A percentile compares a stretch with the other conserved stretches of the same genome.
Conservation (phyloP, 169 alveolate genomes). For the Cryptosporidium felis region DNA sequence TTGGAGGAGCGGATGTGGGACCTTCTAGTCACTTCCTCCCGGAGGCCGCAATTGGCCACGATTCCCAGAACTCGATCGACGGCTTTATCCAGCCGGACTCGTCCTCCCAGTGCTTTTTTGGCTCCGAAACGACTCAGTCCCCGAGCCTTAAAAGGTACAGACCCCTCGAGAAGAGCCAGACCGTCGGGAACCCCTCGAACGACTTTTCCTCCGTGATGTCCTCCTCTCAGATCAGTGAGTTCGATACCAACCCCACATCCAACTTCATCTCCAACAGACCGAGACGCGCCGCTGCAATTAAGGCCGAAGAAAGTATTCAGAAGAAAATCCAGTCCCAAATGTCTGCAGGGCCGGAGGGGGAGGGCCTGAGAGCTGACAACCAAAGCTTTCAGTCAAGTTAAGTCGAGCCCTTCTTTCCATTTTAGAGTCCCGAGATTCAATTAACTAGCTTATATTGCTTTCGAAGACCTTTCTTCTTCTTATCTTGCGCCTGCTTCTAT, state of each 20-base stretch:
- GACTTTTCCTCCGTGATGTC: neutral
- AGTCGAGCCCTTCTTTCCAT: too few relatives aligned
- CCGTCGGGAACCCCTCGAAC: neutral
- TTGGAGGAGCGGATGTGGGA: too few relatives aligned
- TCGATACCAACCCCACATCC: neutral
- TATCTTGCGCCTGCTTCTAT: too few relatives aligned
- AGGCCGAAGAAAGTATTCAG: conserved; percentile 62
- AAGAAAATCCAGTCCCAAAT: conserved; percentile 53
- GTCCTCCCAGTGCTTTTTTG: neutral
- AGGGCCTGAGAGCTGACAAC: too few relatives aligned
- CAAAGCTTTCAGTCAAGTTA: too few relatives aligned
- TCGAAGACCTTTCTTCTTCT: too few relatives aligned
- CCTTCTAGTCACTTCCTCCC: too few relatives aligned
- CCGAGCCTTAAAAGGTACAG: conserved; percentile 2
- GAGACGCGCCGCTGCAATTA: conserved; percentile 65
- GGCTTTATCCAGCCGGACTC: neutral
- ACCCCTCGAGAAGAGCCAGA: conserved; percentile 4
- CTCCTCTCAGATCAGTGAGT: neutral
- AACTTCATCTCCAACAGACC: conserved; percentile 15
- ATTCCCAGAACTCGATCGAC: too few relatives aligned
- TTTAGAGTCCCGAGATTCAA: too few relatives aligned
- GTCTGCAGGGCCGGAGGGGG: too few relatives aligned
- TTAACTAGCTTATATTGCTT: too few relatives aligned
- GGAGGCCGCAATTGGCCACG: too few relatives aligned
- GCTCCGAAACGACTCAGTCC: neutral